Percentiles rank a stretch among this genome's conserved stretches.
These are phyloP conservation scores for Schizophyllum commune DNA, from an alignment of 1,284 basidiomycete genomes.

Conservation along the genomic window DNA sequence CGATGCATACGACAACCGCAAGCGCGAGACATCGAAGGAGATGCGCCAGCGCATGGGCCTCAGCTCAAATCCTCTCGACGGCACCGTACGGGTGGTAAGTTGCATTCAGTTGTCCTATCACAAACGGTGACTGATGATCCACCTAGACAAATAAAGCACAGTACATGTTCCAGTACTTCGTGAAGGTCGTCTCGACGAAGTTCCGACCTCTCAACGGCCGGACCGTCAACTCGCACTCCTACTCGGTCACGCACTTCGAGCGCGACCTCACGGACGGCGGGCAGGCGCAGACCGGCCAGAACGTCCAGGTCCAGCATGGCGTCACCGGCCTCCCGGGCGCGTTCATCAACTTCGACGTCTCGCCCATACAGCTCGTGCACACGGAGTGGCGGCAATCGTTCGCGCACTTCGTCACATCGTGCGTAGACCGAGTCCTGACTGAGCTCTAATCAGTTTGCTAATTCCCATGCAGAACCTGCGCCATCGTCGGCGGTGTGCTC, in stretches of 20 bases:
- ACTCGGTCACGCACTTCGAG: conserved; percentile 94
- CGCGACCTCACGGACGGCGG: conserved; percentile 69
- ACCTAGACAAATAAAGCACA: conserved; percentile 57
- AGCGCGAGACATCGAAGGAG: conserved; percentile 51
- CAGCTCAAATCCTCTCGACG: conserved; percentile 72
- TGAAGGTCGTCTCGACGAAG: conserved; percentile 93
- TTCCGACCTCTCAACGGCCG: conserved; percentile 73
- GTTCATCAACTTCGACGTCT: conserved; percentile 98
- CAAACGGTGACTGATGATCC: conserved; percentile 5
- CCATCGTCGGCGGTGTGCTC: conserved; percentile 94
- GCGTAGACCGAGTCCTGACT: conserved; percentile 27
- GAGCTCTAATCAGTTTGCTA: conserved; percentile 2
- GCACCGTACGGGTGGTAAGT: conserved; percentile 49
- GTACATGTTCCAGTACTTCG: conserved; percentile 96
- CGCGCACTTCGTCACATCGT: conserved; percentile 96
- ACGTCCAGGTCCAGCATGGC: conserved; percentile 77
- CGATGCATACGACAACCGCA: conserved; percentile 65
- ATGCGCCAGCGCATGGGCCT: conserved; percentile 79
- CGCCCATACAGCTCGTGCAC: conserved; percentile 91
- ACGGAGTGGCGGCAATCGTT: conserved; percentile 90
- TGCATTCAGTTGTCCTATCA: conserved; percentile 2
- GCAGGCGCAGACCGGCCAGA: conserved; percentile 58
- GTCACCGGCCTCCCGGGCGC: conserved; percentile 74
- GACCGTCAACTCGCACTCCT: conserved; percentile 77
- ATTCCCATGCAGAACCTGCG: conserved; percentile 67